A percentile compares a stretch with the other conserved stretches of the same genome.
Conservation (phyloP, 192 early-diverging fungal genomes). For the Thamnidium elegans region DNA sequence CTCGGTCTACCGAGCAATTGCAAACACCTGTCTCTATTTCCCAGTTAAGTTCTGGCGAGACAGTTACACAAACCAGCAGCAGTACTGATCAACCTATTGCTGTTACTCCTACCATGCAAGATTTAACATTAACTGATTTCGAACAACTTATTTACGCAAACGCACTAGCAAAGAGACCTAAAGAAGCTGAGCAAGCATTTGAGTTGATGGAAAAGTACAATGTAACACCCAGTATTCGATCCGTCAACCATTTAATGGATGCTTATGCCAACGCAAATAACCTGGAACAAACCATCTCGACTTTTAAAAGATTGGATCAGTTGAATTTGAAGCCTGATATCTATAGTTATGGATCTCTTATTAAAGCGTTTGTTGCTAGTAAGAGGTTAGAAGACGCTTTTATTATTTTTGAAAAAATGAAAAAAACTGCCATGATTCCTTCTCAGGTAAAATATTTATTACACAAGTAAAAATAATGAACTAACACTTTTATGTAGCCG, state of each 20-base stretch:
- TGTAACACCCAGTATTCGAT: conserved; percentile 61
- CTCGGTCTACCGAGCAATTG: conserved; percentile 9
- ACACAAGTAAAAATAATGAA: too few relatives aligned
- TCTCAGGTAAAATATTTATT: conserved; percentile 36
- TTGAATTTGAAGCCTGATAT: conserved; percentile 54
- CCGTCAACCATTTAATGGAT: conserved; percentile 77
- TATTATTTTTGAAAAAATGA: conserved; percentile 75
- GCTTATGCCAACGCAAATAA: conserved; percentile 71
- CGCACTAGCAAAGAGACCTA: conserved; percentile 53
- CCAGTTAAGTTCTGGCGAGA: background rate
- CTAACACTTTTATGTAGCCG: conserved; percentile 30
- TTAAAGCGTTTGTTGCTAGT: conserved; percentile 63
- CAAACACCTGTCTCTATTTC: background rate
- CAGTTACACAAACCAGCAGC: background rate
- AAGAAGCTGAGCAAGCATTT: conserved; percentile 64
- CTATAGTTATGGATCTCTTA: conserved; percentile 67
- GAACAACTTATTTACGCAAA: conserved; percentile 62
- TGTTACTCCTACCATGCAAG: too few relatives aligned
- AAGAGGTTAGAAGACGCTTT: conserved; percentile 68
- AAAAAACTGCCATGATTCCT: conserved; percentile 51
- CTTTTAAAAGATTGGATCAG: conserved; percentile 62
- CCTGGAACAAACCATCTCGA: conserved; percentile 52
- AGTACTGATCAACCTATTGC: background rate
- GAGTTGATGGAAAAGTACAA: conserved; percentile 57
- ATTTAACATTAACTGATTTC: conserved; percentile 32